Percentiles rank a stretch among this genome's conserved stretches.
Evolutionary conservation across 257 asterid species (phyloP).

Genomic region (Jasminum sambac): DNA sequence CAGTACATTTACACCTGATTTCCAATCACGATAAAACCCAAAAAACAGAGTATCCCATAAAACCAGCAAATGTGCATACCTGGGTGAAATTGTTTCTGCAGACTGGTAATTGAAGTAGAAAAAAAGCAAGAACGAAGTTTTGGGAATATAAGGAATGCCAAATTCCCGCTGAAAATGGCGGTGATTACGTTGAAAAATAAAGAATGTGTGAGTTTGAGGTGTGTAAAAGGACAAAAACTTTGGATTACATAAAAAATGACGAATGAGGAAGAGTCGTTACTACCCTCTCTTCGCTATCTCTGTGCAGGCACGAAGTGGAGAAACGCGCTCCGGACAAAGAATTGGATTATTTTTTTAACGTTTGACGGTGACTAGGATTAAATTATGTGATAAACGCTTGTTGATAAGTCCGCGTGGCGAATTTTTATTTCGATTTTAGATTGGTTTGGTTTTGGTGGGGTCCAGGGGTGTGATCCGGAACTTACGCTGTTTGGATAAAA

Average conservation of each 20-base stretch:
- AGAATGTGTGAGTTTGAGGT: constrained; percentile 11
- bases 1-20: constrained; percentile 19
- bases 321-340: constrained; percentile 26
- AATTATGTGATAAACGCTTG: not conserved
- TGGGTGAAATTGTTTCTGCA: not conserved
- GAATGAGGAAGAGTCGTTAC: constrained; percentile 18
- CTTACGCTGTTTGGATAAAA: no score
- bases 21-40: constrained; percentile 1
- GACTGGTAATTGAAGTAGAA: not conserved
- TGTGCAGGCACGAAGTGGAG: constrained; percentile 35
- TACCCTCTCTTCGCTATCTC: not conserved
- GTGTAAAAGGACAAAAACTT: constrained; percentile 52
- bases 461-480: not conserved
- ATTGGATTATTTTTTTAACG: not conserved
- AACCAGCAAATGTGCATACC: constrained; percentile 10
- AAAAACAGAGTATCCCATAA: not conserved
- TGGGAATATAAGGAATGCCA: constrained; percentile 16
- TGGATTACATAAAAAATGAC: constrained; percentile 55
- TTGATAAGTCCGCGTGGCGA: constrained; percentile 24
- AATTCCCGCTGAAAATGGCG: constrained; percentile 74
- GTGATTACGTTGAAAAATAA: constrained; percentile 49
- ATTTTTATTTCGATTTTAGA: not conserved
- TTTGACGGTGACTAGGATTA: constrained; percentile 20
- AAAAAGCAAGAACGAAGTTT: not conserved
- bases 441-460: constrained; percentile 18